Conservation (phyloP, 1,284 basidiomycete species). For the Erythrobasidium hasegawianum region DNA sequence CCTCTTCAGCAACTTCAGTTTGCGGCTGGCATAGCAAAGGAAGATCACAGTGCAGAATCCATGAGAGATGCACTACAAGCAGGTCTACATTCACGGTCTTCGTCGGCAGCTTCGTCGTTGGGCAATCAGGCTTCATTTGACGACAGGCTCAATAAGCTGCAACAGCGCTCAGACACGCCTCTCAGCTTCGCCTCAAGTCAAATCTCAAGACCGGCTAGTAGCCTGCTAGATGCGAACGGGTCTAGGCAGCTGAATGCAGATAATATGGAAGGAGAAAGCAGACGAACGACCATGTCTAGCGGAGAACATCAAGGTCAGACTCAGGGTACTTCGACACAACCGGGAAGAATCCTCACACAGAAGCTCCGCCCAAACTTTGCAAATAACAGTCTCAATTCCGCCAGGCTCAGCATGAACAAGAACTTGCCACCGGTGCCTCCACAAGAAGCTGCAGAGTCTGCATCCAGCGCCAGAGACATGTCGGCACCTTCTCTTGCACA, state of each 20-base stretch:
- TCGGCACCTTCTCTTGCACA: not conserved
- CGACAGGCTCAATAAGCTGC: not conserved
- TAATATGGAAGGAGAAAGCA: constrained; percentile 1
- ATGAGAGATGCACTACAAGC: not conserved
- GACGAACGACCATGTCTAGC: constrained; percentile 24
- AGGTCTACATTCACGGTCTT: too few relatives aligned
- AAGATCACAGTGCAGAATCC: too few relatives aligned
- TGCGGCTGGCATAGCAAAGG: not conserved
- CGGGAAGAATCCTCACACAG: not conserved
- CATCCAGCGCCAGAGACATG: not conserved
- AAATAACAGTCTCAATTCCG: constrained; percentile 3
- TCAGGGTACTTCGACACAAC: too few relatives aligned
- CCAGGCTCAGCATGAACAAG: constrained; percentile 24
- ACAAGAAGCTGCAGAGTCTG: not conserved
- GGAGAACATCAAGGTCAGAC: constrained; percentile 6
- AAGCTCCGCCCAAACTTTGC: not conserved
- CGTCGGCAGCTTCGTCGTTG: too few relatives aligned
- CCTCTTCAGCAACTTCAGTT: constrained; percentile 1
- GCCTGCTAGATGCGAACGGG: not conserved
- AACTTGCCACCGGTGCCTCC: constrained; percentile 26
- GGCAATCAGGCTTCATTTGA: constrained; percentile 3
- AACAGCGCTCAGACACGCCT: not conserved
- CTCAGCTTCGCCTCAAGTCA: not conserved
- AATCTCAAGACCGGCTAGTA: not conserved
- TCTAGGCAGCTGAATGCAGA: not conserved